Base-by-base conservation (phyloP, 2,329 filamentous ascomycete genomes). In the Claviceps sp. region DNA sequence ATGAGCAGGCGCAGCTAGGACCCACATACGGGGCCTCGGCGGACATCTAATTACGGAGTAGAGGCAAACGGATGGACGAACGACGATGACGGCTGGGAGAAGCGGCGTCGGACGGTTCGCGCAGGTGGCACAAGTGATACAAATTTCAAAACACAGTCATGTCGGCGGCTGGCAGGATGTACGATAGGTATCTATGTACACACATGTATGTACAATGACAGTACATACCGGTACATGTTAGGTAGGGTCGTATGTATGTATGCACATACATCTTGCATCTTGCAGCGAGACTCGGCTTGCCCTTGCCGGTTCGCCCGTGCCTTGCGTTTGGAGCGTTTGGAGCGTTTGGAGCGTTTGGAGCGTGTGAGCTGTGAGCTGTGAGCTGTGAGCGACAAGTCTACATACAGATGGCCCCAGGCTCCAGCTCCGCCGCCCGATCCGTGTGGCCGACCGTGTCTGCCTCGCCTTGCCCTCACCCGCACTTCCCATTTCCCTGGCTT, bases 231-330 rank as follows among this genome's bases (percentile, higher is more conserved):
- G n/a, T n/a, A n/a, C n/a, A 29, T 29, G 26, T 29, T 34, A 39
- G 52, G 40, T 49, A 49, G 49, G 36, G 49, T 29, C 8, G 26
- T 26, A 26, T 26, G 20, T 20, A 20, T 20, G 23, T 26, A 26
- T 26, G 5, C 9, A 29, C 26, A 29, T 29, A 39, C 48, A 14
- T 49, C 49, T 45, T 26, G 49, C 48, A 14, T 49, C 49, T 45
- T 26, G 49, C 45, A 45, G 20, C 29, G 22, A 38, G 23, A 45
- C 23, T 49, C 52, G 52, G 52, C 52, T 34, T 51, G 16, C 45
- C 17, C 40, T 43, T 51, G 49, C 52, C 49, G 52, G 40, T 53
- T 49, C 52, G 52, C 52, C 52, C 52, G 52, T 53, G 50, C 52
- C 49, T 47, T 50, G 29, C n/a, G 48, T 43, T 53, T 34, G 29